Evolutionary conservation across 163 green algal species (phyloP).

Genomic region (Chlorella variabilis): DNA sequence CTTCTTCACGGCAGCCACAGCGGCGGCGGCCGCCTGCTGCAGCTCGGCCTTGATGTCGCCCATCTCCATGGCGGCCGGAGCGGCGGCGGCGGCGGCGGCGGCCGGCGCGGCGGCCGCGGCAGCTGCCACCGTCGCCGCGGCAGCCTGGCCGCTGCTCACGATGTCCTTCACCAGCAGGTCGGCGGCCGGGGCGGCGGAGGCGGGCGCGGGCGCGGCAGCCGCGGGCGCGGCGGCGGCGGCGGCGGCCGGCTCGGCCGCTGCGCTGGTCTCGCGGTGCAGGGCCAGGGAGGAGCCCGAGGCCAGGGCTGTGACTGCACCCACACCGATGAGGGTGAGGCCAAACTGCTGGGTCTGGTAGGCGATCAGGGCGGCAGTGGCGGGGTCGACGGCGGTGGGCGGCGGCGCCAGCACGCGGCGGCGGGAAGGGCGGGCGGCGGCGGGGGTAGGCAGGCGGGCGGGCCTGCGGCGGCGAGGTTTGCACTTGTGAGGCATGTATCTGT

Average conservation of each 20-base stretch:
- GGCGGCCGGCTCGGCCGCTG: neutral
- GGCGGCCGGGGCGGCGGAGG: neutral
- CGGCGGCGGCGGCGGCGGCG: neutral
- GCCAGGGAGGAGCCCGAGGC: neutral
- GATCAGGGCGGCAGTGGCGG: neutral
- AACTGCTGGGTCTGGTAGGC: conserved; percentile 27
- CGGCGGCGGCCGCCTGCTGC: neutral
- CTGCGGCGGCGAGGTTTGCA: conserved; percentile 1
- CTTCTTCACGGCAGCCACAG: conserved; percentile 3
- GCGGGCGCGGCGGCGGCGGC: neutral
- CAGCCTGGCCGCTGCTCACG: neutral
- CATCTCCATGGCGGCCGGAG: neutral
- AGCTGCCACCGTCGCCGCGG: neutral
- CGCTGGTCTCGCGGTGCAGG: conserved; percentile 4
- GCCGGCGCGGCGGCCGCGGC: neutral
- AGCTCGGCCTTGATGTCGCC: conserved; percentile 2
- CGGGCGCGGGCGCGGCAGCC: neutral
- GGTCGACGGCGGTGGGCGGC: conserved; percentile 5
- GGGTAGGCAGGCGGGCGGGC: neutral
- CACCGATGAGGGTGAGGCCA: conserved; percentile 15
- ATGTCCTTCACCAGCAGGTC: neutral
- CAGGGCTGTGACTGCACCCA: neutral
- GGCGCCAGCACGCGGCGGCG: neutral
- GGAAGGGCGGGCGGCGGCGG: neutral
- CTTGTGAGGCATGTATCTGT: too few relatives aligned